Base-by-base conservation (phyloP, 352 stramenopile species). In the Phytophthora lateralis region DNA sequence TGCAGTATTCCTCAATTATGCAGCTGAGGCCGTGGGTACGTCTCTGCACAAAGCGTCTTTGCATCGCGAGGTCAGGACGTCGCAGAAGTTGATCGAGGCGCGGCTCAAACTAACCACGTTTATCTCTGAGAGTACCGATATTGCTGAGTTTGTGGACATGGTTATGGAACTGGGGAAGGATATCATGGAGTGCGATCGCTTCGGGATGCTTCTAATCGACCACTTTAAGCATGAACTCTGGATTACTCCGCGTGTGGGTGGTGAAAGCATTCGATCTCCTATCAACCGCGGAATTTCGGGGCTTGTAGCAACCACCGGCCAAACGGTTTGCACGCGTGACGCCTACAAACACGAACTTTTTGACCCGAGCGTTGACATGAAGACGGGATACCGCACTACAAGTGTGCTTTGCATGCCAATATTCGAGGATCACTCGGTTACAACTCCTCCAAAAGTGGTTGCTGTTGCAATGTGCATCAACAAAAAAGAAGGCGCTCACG, bases 391-490 rank as follows among this genome's bases (percentile, higher is more conserved):
- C 48, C 79, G 71, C 43, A 96, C 85, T 1, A 88, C 79, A 11
- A 90, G 77, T 53, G 74, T 92, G 6, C 59, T 94, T 48, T 87
- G 76, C 44, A 80, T 90, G 77, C 83, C 85, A 5, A 71, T 96
- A 12, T 84, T 89, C 53, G 81, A 91, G 52, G 81, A 91, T 39
- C 73, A 89, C 53, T 71, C 75, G 2, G 26, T 69, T 14, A 72
- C 61, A 3, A 76, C 50, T 17, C 69, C 71, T 10, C 69, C 72
- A 0, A 89, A 89, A 41, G 76, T 85, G 46, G 81, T 91, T 12
- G 81, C 81, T 1, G 79, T 88, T 35, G 79, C 81, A 14, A 90
- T 97, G 80, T 93, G 91, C 55, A 95, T 97, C 63, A 97, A 98
- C 71, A 98, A 98, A 55, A 81, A 85, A 32, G 78, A 89, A 58